Base-by-base conservation (phyloP, 805 yeast species). In the Metschnikowia cubensis region DNA sequence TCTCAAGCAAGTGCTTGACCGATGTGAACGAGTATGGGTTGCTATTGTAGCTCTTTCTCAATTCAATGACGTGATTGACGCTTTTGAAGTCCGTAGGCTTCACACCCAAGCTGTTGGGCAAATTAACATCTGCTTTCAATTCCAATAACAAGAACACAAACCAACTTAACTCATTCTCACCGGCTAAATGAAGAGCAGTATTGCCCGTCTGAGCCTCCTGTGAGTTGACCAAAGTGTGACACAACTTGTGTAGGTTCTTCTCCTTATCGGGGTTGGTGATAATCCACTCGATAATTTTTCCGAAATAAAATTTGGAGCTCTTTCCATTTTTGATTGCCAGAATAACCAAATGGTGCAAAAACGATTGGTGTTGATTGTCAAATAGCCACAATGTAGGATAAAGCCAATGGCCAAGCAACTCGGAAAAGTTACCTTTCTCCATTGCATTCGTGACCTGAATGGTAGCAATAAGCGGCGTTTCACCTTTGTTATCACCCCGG, bases 11-110 rank as follows among this genome's bases (percentile, higher is more conserved):
- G 4, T 47, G 34, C 14, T 42, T 35, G 20, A 44, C 40, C 8
- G 57, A 51, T 4, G 51, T 37, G 4, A 43, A 44, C 10, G 58
- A 52, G 15, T 41, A 42, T 4, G 50, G 54, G 44, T 52, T 54
- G 21, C 32, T 48, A 50, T 55, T 35, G 42, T 51, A 59, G 15
- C 53, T 48, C n/a, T 49, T 45, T 15, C 61, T 50, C 36, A 48
- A 39, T 11, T 50, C 58, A n/a, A 50, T 42, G 11, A 64, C 60
- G 42, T 73, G 75, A 42, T 80, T 69, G 41, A 76, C 80, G 48
- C 86, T 82, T 41, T 96, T 96, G 68, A 87, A 92, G 68, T 94
- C 98, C 13, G 76, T 69, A 3, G 98, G 96, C 53, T 87, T 81
- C 33, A 92, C 76, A 0, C 97, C 97, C 3, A 92, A 86, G 45